Evolutionary conservation across 2,329 filamentous ascomycete species (phyloP).

Genomic region (Penicillium sumatraense): DNA sequence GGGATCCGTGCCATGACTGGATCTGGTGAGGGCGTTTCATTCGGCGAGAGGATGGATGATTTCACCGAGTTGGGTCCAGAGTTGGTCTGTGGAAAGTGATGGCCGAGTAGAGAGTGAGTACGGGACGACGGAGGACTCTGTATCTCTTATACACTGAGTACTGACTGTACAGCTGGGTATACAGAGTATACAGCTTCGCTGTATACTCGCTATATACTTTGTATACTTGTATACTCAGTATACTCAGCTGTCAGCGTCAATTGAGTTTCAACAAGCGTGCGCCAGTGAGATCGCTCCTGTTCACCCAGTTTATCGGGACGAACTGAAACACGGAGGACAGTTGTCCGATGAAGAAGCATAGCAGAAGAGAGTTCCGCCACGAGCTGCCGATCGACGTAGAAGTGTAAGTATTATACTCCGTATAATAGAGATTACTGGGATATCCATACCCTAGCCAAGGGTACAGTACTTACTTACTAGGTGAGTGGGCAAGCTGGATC

Average conservation of each 20-base stretch:
- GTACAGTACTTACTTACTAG: too few relatives aligned
- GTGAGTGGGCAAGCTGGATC: constrained; percentile 37
- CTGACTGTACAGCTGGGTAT: not conserved
- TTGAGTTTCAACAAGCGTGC: constrained; percentile 42
- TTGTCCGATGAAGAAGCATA: constrained; percentile 15
- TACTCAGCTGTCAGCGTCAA: constrained; percentile 28
- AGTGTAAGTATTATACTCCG: too few relatives aligned
- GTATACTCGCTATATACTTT: not conserved
- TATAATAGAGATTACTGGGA: too few relatives aligned
- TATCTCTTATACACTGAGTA: too few relatives aligned
- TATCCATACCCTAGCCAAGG: not conserved
- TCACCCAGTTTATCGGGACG: constrained; percentile 35
- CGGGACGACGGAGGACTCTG: too few relatives aligned
- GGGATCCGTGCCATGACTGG: constrained; percentile 1
- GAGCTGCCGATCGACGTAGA: not conserved
- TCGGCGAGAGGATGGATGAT: not conserved
- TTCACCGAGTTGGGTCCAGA: not conserved
- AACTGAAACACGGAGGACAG: constrained; percentile 22
- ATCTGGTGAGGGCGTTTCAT: not conserved
- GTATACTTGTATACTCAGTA: not conserved
- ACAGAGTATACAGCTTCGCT: not conserved
- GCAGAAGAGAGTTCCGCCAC: constrained; percentile 4
- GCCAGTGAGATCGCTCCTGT: constrained; percentile 35
- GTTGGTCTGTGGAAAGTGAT: not conserved
- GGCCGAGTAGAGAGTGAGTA: too few relatives aligned